Percentiles rank a stretch among this genome's conserved stretches.
Evolutionary conservation across 352 stramenopile genomes (phyloP).

Genomic region (Phytophthora chlamydospora): DNA sequence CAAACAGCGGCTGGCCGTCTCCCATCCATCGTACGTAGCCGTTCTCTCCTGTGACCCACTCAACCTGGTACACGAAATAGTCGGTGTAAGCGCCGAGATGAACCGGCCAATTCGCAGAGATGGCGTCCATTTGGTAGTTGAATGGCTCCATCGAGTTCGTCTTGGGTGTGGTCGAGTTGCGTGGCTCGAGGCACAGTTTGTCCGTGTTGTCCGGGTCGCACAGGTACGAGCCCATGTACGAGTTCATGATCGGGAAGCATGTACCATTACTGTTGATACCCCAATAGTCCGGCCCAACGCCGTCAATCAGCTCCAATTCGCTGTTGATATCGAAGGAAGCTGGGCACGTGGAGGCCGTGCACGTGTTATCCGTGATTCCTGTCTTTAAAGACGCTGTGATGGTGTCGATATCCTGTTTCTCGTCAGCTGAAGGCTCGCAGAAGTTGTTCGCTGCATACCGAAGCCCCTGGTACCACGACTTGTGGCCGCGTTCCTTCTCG

Average conservation of each 20-base stretch:
- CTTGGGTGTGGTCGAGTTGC: conserved; percentile 34
- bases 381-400: conserved; percentile 33
- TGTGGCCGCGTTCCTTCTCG: conserved; percentile 39
- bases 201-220: conserved; percentile 62
- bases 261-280: conserved; percentile 70
- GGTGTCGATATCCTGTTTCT: conserved; percentile 30
- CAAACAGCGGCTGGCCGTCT: conserved; percentile 56
- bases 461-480: conserved; percentile 59
- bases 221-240: conserved; percentile 64
- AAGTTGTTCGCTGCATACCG: conserved; percentile 60
- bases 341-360: conserved; percentile 39
- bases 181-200: conserved; percentile 36
- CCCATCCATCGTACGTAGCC: conserved; percentile 76
- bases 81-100: conserved; percentile 63
- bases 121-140: conserved; percentile 84
- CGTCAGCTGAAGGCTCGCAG: conserved; percentile 25
- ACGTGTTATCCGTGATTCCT: conserved; percentile 50
- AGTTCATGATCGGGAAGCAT: conserved; percentile 67
- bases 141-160: conserved; percentile 63
- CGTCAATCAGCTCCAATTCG: conserved; percentile 46
- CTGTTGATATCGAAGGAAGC: conserved; percentile 48
- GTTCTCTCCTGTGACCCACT: conserved; percentile 72
- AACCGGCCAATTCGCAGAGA: conserved; percentile 77
- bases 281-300: conserved; percentile 44
- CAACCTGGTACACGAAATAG: conserved; percentile 70